phyloP scores from a whole-genome alignment of 106 monocot species.

The Dendrobium nobile region DNA sequence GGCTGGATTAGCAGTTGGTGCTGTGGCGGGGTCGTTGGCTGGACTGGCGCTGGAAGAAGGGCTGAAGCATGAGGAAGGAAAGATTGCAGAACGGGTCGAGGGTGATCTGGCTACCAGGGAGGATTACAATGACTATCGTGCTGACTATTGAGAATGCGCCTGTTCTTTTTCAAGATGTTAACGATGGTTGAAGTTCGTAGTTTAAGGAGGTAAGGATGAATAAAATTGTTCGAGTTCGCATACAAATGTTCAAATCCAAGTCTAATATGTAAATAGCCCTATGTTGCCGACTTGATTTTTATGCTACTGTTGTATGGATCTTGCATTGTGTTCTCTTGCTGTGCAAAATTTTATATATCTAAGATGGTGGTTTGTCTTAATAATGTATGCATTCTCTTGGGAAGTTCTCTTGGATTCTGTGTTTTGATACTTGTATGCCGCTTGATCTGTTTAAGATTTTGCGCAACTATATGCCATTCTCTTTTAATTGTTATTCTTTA shows the following conservation, averaged over 20 bases:
- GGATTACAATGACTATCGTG: constrained; percentile 41
- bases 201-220: constrained; percentile 14
- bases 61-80: constrained; percentile 66
- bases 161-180: neutral
- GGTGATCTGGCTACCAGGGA: constrained; percentile 31
- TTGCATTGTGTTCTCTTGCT: neutral
- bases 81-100: constrained; percentile 47
- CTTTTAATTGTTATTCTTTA: neutral
- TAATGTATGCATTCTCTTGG: neutral
- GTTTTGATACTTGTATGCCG: neutral
- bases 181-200: neutral
- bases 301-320: neutral
- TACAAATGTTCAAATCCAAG: neutral
- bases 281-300: constrained; percentile 4
- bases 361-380: neutral
- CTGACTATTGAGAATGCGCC: constrained; percentile 23
- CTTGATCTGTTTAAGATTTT: neutral
- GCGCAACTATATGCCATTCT: neutral
- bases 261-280: constrained; percentile 5
- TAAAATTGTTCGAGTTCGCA: neutral
- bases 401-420: neutral
- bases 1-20: constrained; percentile 56
- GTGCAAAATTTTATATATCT: constrained; percentile 9
- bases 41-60: constrained; percentile 72
- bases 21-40: constrained; percentile 61